Evolutionary conservation across 306 rosid species (phyloP), one percentile per base, ranked within the genome.

Genomic region (Aeschynomene evenia): DNA sequence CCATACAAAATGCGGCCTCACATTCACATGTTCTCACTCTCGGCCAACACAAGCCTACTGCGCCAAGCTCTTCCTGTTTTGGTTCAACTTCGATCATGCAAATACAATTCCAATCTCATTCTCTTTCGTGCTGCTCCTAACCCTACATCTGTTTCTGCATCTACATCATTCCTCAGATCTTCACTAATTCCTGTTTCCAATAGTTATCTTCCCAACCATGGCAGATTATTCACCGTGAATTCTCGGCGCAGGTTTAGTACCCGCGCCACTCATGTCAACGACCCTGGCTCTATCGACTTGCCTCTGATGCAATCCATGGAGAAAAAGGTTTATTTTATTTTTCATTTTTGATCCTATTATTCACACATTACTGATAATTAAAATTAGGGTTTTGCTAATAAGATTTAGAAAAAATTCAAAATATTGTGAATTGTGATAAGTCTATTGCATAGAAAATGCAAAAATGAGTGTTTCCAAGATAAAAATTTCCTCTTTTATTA

Each of bases 291-390:
- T 53, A 59, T 88, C 46, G 90, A 88, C 72, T 86, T 66, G 15
- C 96, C 96, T 5, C 89, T 88, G 8, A 81, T 91, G 68, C 89
- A 79, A 18, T 86, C 92, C 64, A 88, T 91, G 97, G 77, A 88
- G 82, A 74, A 64, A 24, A 91, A 91, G 93, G 93, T 83, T n/a
- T 16, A 9, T 37, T 6, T 6, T 39, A 1, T 53, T 3, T 36
- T 16, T 69, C 15, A 6, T 15, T 23, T 18, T 58, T 56, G 9
- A 7, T 40, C 15, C 15, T 21, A 7, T 49, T 36, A 9, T 46
- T 64, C 12, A 20, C 23, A 34, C 15, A 19, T 2, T 21, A 19
- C 20, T 6, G 1, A 15, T 5, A 46, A 15, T 40, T 46, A 46
- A n/a, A n/a, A n/a, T n/a, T n/a, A n/a, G n/a, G n/a, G n/a, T n/a